phyloP scores from a whole-genome alignment of 768 basidiomycete species.

The Termitomyces sp. region DNA sequence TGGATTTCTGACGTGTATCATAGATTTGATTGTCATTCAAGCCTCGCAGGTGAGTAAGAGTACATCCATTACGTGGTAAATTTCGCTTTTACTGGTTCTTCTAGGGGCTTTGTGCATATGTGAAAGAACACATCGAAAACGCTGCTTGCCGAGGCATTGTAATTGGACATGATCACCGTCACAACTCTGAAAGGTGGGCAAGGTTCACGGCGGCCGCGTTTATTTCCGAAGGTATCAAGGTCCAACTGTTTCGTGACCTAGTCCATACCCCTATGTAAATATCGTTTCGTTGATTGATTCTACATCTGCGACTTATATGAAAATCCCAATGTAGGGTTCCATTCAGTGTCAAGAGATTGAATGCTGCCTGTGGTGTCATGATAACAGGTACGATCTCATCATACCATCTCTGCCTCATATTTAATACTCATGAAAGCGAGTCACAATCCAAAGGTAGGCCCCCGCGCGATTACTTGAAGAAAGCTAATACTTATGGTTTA shows the following conservation, averaged over 20 bases:
- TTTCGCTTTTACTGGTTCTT: neutral
- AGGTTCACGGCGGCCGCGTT: conserved; percentile 70
- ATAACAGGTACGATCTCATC: conserved; percentile 58
- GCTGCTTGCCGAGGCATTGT: conserved; percentile 66
- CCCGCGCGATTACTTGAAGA: neutral
- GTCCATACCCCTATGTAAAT: conserved; percentile 79
- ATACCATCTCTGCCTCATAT: neutral
- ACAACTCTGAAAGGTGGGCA: conserved; percentile 78
- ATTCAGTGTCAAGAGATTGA: conserved; percentile 61
- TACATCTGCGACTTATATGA: neutral
- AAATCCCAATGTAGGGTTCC: conserved; percentile 53
- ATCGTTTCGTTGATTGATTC: neutral
- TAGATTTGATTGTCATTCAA: conserved; percentile 73
- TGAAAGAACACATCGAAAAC: conserved; percentile 43
- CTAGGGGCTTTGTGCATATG: conserved; percentile 76
- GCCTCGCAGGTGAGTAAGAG: conserved; percentile 59
- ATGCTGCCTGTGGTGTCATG: conserved; percentile 84
- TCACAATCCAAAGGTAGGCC: conserved; percentile 78
- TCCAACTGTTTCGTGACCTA: conserved; percentile 61
- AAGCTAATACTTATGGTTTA: neutral
- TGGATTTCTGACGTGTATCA: neutral
- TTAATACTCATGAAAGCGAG: conserved; percentile 43
- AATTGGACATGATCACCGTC: conserved; percentile 82
- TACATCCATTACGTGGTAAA: neutral
- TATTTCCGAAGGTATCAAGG: conserved; percentile 55